These are phyloP conservation scores for Trifolium pratense DNA, from an alignment of 306 rosid species.

Conservation along the genomic window DNA sequence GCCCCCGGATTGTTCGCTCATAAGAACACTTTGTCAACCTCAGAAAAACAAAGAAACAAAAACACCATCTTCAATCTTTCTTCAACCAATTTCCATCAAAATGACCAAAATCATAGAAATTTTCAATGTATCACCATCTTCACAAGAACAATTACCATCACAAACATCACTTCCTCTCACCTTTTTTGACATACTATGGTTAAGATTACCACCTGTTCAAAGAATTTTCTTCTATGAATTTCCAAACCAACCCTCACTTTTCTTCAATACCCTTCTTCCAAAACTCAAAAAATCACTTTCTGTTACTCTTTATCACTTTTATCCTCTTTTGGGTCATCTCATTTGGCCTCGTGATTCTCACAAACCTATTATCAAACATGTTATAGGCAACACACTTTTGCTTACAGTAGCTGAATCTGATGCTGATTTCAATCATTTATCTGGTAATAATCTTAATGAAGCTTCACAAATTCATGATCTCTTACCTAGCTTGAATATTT, in stretches of 20 bases:
- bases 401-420: constrained; percentile 51
- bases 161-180: constrained; percentile 44
- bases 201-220: constrained; percentile 51
- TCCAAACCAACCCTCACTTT: constrained; percentile 15
- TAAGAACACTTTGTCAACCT: no score
- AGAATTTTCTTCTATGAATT: constrained; percentile 44
- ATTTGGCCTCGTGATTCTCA: constrained; percentile 45
- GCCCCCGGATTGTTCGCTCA: no score
- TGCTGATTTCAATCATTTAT: constrained; percentile 44
- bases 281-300: constrained; percentile 51
- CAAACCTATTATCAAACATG: constrained; percentile 33
- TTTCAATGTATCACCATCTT: constrained; percentile 21
- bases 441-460: constrained; percentile 2
- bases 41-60: no score
- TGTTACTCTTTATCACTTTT: constrained; percentile 33
- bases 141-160: background rate
- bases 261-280: constrained; percentile 41
- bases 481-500: constrained; percentile 40
- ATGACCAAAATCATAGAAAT: background rate
- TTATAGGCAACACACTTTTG: constrained; percentile 29
- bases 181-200: constrained; percentile 51
- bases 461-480: constrained; percentile 45
- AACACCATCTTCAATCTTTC: constrained; percentile 40
- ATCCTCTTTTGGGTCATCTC: constrained; percentile 46
- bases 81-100: background rate